Base-by-base conservation (phyloP, 768 basidiomycete species). In the Lentinus tigrinus region DNA sequence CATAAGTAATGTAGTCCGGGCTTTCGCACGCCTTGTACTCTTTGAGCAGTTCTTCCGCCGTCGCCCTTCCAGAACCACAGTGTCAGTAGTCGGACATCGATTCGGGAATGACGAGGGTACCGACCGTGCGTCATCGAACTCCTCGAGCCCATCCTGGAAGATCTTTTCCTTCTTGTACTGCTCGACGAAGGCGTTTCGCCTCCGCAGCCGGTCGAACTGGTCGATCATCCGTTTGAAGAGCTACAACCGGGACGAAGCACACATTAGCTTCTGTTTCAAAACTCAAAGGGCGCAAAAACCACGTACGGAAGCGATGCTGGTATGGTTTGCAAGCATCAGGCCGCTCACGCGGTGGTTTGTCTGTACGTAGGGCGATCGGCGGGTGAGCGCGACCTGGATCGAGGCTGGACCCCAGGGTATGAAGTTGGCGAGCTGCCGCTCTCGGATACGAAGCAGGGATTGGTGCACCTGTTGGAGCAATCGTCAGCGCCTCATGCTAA, bases 361-460 rank as follows among this genome's bases (percentile, higher is more conserved):
- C 4, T 85, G 80, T 52, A 97, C 77, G 68, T 96, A 96, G 6
- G 94, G 95, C 16, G 93, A 95, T 65, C 84, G 87, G 57, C 92
- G 87, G 1, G 95, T 97, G 58, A 98, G 75, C 5, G 97, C 96
- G 7, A 99, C 96, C 74, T 99, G 97, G 66, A 97, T 96, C 36
- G 94, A 95, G 4, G 95, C 95, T 0, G 97, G 97, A 13, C 97
- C 97, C 97, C 97, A 99, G 6, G 97, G 97, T 61, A 99, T 98
- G 72, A 99, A 98, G 69, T 92, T 95, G 16, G 97, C 97, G 24
- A 98, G 80, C 66, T 97, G 93, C 26, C 97, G 85, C 74, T 99
- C 97, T 40, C 97, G 88, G 65, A 99, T 98, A 10, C 97, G 88
- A 24, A 99, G 82, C 21, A 99, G 79, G 9, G 95, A 96, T 84